These are phyloP conservation scores for Sphaceloma murrayae DNA, from an alignment of 2,329 filamentous ascomycete genomes.

Conservation along the genomic window DNA sequence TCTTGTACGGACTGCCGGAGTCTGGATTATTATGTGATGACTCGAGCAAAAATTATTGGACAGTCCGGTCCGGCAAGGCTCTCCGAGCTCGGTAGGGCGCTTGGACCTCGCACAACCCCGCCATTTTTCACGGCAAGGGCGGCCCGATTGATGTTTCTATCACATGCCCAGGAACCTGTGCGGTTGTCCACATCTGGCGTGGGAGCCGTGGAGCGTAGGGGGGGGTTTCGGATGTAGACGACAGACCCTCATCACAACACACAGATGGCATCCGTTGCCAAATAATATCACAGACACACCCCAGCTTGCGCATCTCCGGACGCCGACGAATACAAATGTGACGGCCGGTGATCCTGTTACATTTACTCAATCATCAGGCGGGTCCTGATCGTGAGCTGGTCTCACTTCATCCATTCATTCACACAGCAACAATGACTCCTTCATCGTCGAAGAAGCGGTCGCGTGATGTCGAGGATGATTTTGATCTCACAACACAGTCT, in stretches of 20 bases:
- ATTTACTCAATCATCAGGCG: slow-evolving; percentile 7
- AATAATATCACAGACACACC: neutral
- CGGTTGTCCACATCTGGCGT: slow-evolving; percentile 1
- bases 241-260: slow-evolving; percentile 1
- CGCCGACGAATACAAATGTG: slow-evolving; percentile 14
- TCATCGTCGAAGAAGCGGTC: slow-evolving; percentile 9
- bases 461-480: slow-evolving; percentile 15
- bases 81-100: slow-evolving; percentile 3
- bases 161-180: slow-evolving; percentile 2
- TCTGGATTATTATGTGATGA: neutral
- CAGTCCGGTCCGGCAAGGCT: neutral
- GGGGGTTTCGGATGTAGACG: slow-evolving; percentile 13
- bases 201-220: too few relatives aligned
- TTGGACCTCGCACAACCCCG: neutral
- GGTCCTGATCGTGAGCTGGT: slow-evolving; percentile 15
- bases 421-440: slow-evolving; percentile 13
- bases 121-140: slow-evolving; percentile 1
- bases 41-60: slow-evolving; percentile 2
- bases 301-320: too few relatives aligned
- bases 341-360: neutral
- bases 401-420: slow-evolving; percentile 11
- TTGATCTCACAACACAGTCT: slow-evolving; percentile 5
- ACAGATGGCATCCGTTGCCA: neutral
- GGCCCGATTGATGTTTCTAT: neutral
- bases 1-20: neutral